Conservation (phyloP, 768 basidiomycete genomes). For the Tricholoma furcatifolium region DNA sequence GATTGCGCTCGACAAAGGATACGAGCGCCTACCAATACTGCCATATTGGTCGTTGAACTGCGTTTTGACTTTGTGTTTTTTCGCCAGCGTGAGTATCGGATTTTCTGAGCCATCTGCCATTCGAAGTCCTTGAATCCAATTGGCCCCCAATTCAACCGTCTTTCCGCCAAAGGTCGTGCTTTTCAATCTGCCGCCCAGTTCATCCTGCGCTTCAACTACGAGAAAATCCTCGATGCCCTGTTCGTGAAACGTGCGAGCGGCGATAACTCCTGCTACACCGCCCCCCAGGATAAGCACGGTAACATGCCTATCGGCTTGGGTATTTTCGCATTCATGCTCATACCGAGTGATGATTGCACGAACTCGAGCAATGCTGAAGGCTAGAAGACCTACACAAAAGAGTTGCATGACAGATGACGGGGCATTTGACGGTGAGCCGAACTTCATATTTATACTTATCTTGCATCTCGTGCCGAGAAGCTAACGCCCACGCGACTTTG, state of each 20-base stretch:
- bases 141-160: conserved; percentile 57
- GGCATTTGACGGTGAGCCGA: too few relatives aligned
- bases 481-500: too few relatives aligned
- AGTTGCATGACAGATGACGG: too few relatives aligned
- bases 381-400: neutral
- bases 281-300: conserved; percentile 63
- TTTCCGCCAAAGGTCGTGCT: conserved; percentile 44
- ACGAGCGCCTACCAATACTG: conserved; percentile 37
- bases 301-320: conserved; percentile 2
- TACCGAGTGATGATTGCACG: neutral
- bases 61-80: conserved; percentile 51
- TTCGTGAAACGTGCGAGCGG: conserved; percentile 57
- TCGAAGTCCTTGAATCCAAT: conserved; percentile 59
- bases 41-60: conserved; percentile 43
- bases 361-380: neutral
- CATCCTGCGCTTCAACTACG: conserved; percentile 56
- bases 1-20: neutral
- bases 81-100: conserved; percentile 57
- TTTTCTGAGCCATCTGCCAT: conserved; percentile 48
- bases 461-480: too few relatives aligned
- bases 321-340: neutral
- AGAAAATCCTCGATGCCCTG: conserved; percentile 56
- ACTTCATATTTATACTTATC: too few relatives aligned
- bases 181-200: conserved; percentile 63
- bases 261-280: conserved; percentile 64